Evolutionary conservation across 768 basidiomycete species (phyloP).

Genomic region (Pleurotus cornucopiae): DNA sequence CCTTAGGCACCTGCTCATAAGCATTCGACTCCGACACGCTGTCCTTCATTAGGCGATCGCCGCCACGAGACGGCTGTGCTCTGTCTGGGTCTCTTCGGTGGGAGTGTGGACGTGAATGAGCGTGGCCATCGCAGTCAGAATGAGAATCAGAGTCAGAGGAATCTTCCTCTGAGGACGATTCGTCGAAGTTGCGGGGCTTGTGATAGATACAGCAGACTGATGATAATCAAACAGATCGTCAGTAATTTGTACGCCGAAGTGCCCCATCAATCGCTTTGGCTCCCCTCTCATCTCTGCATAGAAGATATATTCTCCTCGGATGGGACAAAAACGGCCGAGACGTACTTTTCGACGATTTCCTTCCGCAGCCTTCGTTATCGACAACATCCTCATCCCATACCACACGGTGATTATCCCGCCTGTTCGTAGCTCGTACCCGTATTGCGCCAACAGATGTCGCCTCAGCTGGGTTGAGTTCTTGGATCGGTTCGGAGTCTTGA

Average conservation of each 20-base stretch:
- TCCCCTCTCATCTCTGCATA: too few species aligned
- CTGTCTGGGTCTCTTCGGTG: constrained; percentile 8
- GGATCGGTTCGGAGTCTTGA: constrained; percentile 26
- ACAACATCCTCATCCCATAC: constrained; percentile 83
- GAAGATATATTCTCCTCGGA: too few species aligned
- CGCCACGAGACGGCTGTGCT: constrained; percentile 2
- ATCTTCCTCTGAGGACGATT: constrained; percentile 64
- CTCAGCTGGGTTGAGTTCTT: constrained; percentile 18
- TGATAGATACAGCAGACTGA: constrained; percentile 97
- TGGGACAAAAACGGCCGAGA: constrained; percentile 9
- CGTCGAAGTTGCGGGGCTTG: constrained; percentile 74
- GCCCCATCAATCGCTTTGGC: too few species aligned
- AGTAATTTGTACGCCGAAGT: too few species aligned
- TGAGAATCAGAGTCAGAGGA: constrained; percentile 47
- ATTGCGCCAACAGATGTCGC: constrained; percentile 43
- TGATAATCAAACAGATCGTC: background rate
- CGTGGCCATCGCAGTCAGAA: constrained; percentile 27
- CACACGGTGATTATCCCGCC: constrained; percentile 49
- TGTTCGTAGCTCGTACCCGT: constrained; percentile 45
- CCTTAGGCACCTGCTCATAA: constrained; percentile 39
- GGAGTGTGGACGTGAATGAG: constrained; percentile 19
- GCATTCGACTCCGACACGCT: constrained; percentile 37
- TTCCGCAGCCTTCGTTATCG: constrained; percentile 87
- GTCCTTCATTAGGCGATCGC: constrained; percentile 14
- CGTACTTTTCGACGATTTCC: constrained; percentile 92